These are phyloP conservation scores for Trypanosomatidae sp. DNA, from an alignment of 208 protist species.

Conservation along the genomic window DNA sequence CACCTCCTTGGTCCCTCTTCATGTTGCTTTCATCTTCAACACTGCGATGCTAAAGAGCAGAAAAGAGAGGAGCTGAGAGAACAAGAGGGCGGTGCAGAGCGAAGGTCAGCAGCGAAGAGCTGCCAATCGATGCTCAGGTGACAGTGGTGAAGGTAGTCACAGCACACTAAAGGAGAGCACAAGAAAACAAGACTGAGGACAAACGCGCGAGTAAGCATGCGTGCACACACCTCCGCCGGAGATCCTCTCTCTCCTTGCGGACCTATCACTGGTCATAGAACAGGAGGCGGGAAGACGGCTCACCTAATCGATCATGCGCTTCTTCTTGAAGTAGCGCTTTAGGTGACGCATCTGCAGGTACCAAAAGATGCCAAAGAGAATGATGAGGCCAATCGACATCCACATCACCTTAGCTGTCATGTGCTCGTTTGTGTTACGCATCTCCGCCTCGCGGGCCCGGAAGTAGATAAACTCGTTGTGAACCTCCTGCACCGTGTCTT, in stretches of 20 bases:
- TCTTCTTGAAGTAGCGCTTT: conserved; percentile 86
- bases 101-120: not conserved
- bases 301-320: conserved; percentile 89
- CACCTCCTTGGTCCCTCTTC: not conserved
- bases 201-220: not conserved
- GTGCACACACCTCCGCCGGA: not conserved
- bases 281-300: not conserved
- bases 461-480: conserved; percentile 89
- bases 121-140: not conserved
- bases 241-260: not conserved
- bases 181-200: not conserved
- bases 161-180: not conserved
- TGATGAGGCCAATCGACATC: conserved; percentile 59
- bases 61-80: not conserved
- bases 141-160: not conserved
- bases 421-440: conserved; percentile 88
- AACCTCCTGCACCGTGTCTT: conserved; percentile 82
- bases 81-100: not conserved
- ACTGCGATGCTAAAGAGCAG: not conserved
- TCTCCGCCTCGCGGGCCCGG: conserved; percentile 81
- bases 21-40: not conserved
- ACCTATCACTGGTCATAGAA: not conserved
- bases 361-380: conserved; percentile 73
- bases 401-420: conserved; percentile 71
- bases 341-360: conserved; percentile 74